A percentile compares a stretch with the other conserved stretches of the same genome.
phyloP scores from a whole-genome alignment of 495 filamentous ascomycete genomes.

The Penicillium cataractarum region DNA sequence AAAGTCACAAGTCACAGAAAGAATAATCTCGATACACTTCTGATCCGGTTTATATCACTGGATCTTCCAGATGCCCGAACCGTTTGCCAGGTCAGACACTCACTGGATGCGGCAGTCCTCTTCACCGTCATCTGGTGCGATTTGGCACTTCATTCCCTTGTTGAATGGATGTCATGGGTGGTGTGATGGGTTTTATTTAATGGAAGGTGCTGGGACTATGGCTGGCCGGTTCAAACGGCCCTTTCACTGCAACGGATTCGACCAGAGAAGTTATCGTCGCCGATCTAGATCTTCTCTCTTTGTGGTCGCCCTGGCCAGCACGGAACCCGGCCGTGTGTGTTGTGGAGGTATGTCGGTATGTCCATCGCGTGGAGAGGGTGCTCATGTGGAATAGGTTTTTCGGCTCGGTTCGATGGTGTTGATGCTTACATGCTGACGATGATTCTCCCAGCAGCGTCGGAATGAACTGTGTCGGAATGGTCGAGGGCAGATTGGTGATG shows the following conservation, averaged over 20 bases:
- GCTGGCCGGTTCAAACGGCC: background rate
- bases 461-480: background rate
- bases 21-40: background rate
- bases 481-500: background rate
- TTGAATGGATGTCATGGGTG: background rate
- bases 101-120: background rate
- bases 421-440: background rate
- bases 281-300: background rate
- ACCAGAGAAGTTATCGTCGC: background rate
- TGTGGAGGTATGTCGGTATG: background rate
- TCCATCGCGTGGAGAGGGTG: too few relatives aligned
- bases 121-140: background rate
- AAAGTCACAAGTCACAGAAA: background rate
- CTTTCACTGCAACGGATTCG: background rate
- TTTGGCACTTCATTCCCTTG: background rate
- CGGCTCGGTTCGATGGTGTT: background rate
- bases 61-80: too few relatives aligned
- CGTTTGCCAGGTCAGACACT: too few relatives aligned
- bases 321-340: background rate
- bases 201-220: background rate
- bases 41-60: too few relatives aligned
- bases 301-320: background rate
- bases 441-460: background rate
- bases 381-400: background rate
- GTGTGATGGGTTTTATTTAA: background rate